Evolutionary conservation across 345 rosid genomes (phyloP).

Genomic region (Gossypium rotundifolium): DNA sequence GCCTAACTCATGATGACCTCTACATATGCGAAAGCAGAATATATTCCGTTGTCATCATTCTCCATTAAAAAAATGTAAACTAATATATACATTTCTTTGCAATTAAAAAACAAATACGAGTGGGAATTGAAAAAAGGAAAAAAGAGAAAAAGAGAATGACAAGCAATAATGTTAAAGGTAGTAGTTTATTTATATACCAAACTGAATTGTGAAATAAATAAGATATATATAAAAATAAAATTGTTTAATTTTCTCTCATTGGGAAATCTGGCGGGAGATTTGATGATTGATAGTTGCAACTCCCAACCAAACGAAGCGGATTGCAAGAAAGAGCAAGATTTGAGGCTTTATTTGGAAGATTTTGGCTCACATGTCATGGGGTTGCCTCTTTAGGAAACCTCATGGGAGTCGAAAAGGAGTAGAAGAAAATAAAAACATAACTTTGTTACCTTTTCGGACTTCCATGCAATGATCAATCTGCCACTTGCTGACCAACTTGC

Average conservation of each 20-base stretch:
- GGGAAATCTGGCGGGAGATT: not conserved
- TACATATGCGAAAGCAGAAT: too few species aligned
- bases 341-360: not conserved
- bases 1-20: too few species aligned
- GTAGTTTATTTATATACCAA: not conserved
- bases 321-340: not conserved
- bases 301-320: not conserved
- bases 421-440: not conserved
- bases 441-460: not conserved
- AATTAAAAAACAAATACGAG: not conserved
- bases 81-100: not conserved
- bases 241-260: not conserved
- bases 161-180: not conserved
- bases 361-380: not conserved
- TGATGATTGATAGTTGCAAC: not conserved
- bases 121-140: not conserved
- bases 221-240: not conserved
- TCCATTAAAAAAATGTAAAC: not conserved
- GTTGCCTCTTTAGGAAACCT: constrained; percentile 6
- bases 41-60: not conserved
- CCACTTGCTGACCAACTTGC: constrained; percentile 11
- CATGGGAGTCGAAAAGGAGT: not conserved
- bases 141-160: too few species aligned
- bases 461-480: not conserved
- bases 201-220: not conserved